Conservation (phyloP, 371 early-diverging fungal genomes). For the Mucor mucedo region DNA sequence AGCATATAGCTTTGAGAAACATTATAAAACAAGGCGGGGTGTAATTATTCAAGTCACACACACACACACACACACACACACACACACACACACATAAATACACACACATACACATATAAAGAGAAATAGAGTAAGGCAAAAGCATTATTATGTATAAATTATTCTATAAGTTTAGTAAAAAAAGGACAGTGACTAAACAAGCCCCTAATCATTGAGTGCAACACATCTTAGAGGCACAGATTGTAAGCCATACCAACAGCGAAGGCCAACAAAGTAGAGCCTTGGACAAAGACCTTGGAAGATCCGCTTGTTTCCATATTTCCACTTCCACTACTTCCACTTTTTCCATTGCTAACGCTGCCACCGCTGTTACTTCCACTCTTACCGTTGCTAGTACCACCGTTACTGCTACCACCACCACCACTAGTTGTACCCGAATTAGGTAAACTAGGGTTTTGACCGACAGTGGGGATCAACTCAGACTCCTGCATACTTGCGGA, state of each 20-base stretch:
- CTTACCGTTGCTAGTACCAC: conserved; percentile 1
- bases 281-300: not conserved
- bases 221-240: conserved; percentile 2
- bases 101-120: not conserved
- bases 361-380: not conserved
- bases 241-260: conserved; percentile 9
- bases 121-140: not conserved
- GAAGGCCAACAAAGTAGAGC: conserved; percentile 19
- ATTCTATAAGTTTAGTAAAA: not conserved
- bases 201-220: not conserved
- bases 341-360: not conserved
- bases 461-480: conserved; percentile 45
- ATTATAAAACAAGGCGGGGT: too few relatives aligned
- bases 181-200: not conserved
- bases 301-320: conserved; percentile 9
- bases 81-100: not conserved
- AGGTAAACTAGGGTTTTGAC: conserved; percentile 27
- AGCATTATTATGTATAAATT: not conserved
- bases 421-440: conserved; percentile 3
- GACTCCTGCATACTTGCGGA: conserved; percentile 42
- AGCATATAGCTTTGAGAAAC: too few relatives aligned
- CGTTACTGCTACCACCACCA: not conserved
- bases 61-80: too few relatives aligned
- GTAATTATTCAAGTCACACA: too few relatives aligned
- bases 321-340: not conserved